A percentile compares a stretch with the other conserved stretches of the same genome.
Evolutionary conservation across 163 green algal species (phyloP).

Genomic region (Scenedesmus sp.): DNA sequence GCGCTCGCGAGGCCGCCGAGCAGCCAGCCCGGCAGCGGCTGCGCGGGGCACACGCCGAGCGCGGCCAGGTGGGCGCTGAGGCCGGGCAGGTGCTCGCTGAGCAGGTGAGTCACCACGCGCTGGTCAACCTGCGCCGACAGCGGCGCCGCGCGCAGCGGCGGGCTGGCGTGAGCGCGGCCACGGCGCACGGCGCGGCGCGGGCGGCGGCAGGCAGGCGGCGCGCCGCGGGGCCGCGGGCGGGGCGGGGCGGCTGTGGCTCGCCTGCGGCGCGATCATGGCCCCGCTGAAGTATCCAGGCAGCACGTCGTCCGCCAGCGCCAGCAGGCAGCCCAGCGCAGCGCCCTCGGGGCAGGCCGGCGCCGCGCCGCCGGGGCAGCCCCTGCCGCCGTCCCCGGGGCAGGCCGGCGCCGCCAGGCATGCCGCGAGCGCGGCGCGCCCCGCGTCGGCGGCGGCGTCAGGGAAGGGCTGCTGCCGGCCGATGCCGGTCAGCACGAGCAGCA

Average conservation of each 20-base stretch:
- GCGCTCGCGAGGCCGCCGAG: slow-evolving; percentile 13
- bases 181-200: not conserved
- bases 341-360: slow-evolving; percentile 1
- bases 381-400: not conserved
- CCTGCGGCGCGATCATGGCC: slow-evolving; percentile 31
- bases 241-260: not conserved
- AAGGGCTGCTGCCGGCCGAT: not conserved
- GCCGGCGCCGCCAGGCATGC: not conserved
- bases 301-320: slow-evolving; percentile 1
- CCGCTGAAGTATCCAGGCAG: slow-evolving; percentile 28
- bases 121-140: slow-evolving; percentile 35
- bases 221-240: not conserved
- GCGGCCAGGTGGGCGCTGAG: not conserved
- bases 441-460: not conserved
- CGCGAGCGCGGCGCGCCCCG: not conserved
- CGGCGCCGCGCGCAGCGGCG: too few species aligned
- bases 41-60: slow-evolving; percentile 2
- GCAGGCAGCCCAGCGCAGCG: slow-evolving; percentile 7
- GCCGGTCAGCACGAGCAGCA: slow-evolving; percentile 27
- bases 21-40: slow-evolving; percentile 30
- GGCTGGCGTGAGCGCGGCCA: not conserved
- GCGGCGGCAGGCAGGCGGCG: not conserved
- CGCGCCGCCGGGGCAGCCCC: not conserved
- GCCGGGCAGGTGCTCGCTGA: not conserved
- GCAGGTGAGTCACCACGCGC: slow-evolving; percentile 6